These are phyloP conservation scores for Leucocoprinus birnbaumii DNA, from an alignment of 768 basidiomycete species.

Conservation along the genomic window DNA sequence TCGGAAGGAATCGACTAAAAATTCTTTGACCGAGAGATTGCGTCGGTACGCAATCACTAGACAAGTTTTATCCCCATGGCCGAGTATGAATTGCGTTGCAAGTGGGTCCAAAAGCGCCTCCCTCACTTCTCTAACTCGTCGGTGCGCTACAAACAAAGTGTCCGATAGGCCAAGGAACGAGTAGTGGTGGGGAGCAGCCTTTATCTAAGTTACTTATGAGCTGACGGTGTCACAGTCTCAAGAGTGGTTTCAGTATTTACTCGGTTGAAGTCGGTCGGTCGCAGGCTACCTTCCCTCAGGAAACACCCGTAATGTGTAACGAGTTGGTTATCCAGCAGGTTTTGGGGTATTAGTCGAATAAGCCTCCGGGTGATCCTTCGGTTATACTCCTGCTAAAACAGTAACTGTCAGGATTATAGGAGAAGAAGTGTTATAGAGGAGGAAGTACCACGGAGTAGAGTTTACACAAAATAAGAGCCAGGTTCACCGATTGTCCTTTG, in stretches of 20 bases:
- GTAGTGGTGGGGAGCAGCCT: neutral
- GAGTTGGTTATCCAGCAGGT: neutral
- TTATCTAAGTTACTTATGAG: neutral
- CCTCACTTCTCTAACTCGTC: neutral
- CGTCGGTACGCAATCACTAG: neutral
- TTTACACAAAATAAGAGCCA: neutral
- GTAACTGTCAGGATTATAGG: neutral
- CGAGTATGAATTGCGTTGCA: neutral
- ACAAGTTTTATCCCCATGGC: neutral
- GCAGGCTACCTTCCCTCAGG: neutral
- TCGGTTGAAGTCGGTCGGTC: neutral
- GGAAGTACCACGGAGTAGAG: neutral
- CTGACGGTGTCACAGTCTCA: too few species aligned
- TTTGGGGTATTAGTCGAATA: neutral
- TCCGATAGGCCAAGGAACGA: neutral
- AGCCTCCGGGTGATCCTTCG: neutral
- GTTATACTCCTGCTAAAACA: neutral
- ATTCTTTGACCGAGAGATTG: neutral
- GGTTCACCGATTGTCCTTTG: neutral
- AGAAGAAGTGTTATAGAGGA: neutral
- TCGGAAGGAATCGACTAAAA: neutral
- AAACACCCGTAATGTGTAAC: neutral
- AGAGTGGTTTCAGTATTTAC: neutral
- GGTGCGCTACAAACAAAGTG: too few species aligned
- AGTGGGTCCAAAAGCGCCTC: neutral